A percentile compares a stretch with the other conserved stretches of the same genome.
These are phyloP conservation scores for Salvia splendens DNA, from an alignment of 257 asterid genomes.

Conservation along the genomic window DNA sequence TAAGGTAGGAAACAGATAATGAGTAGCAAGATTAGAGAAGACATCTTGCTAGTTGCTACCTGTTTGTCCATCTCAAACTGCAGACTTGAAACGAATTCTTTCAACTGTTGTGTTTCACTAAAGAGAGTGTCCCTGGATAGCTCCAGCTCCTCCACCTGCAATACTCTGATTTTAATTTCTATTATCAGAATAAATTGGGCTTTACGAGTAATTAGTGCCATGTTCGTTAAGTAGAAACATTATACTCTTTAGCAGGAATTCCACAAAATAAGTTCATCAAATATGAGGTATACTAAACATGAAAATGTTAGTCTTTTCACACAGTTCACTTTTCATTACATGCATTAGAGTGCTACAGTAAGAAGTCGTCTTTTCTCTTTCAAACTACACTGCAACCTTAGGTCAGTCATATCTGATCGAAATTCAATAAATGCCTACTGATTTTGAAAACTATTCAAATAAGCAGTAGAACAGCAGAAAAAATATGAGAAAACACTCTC, in stretches of 20 bases:
- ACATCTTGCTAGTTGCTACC: slow-evolving; percentile 51
- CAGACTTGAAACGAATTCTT: slow-evolving; percentile 47
- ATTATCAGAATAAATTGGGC: slow-evolving; percentile 45
- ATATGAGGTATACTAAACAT: not conserved
- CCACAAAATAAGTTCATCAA: not conserved
- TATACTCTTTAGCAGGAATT: slow-evolving; percentile 17
- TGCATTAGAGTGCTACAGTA: not conserved
- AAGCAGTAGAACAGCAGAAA: slow-evolving; percentile 29
- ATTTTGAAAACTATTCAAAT: slow-evolving; percentile 12
- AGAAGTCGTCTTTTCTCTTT: not conserved
- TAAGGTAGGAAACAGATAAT: slow-evolving; percentile 2
- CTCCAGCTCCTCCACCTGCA: slow-evolving; percentile 77
- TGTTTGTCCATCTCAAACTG: slow-evolving; percentile 53
- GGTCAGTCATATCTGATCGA: slow-evolving; percentile 16
- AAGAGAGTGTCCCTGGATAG: slow-evolving; percentile 51
- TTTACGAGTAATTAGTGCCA: slow-evolving; percentile 22
- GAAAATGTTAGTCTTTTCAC: not conserved
- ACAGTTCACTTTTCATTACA: not conserved
- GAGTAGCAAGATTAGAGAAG: slow-evolving; percentile 20
- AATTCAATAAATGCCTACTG: not conserved
- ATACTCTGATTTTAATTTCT: slow-evolving; percentile 54
- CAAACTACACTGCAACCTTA: slow-evolving; percentile 6
- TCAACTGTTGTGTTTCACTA: slow-evolving; percentile 55
- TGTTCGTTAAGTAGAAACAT: not conserved
- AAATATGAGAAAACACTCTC: slow-evolving; percentile 10